These are phyloP conservation scores for Heterobasidion annosum DNA, from an alignment of 1,284 basidiomycete genomes.

Conservation along the genomic window DNA sequence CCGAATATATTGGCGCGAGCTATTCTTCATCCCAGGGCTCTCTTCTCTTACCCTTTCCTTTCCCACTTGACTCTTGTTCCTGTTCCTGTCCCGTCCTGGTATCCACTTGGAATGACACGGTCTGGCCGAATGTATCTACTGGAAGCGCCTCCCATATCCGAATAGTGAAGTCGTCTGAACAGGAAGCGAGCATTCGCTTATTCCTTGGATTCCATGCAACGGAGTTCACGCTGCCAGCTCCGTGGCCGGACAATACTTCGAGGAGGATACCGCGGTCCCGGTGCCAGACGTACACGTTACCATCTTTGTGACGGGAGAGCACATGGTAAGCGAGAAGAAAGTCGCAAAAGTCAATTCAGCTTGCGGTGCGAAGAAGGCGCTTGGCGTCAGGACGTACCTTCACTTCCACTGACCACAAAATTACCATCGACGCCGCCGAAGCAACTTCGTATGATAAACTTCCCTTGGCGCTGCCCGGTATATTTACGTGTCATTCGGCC, in stretches of 20 bases:
- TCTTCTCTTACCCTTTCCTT: conserved; percentile 61
- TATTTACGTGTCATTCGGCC: conserved; percentile 71
- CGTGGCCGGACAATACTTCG: conserved; percentile 81
- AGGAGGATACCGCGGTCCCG: conserved; percentile 76
- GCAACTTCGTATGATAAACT: conserved; percentile 84
- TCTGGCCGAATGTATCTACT: conserved; percentile 13
- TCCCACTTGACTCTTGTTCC: conserved; percentile 28
- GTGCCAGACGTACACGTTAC: conserved; percentile 94
- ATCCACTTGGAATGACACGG: conserved; percentile 6
- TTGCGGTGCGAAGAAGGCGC: not conserved
- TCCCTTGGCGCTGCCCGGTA: conserved; percentile 73
- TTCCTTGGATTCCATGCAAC: conserved; percentile 94
- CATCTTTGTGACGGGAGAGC: conserved; percentile 42
- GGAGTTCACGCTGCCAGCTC: conserved; percentile 82
- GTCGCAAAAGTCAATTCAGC: not conserved
- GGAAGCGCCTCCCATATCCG: conserved; percentile 74
- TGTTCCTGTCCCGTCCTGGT: conserved; percentile 6
- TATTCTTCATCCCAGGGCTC: conserved; percentile 34
- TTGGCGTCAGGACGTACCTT: conserved; percentile 51
- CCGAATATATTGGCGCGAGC: not conserved
- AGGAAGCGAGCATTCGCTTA: conserved; percentile 86
- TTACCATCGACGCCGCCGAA: conserved; percentile 91
- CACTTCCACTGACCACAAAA: conserved; percentile 90
- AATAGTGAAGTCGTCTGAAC: conserved; percentile 81
- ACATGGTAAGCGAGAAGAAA: not conserved